A percentile compares a stretch with the other conserved stretches of the same genome.
phyloP scores from a whole-genome alignment of 2,329 filamentous ascomycete species.

The Scortechinia acanthostroma region DNA sequence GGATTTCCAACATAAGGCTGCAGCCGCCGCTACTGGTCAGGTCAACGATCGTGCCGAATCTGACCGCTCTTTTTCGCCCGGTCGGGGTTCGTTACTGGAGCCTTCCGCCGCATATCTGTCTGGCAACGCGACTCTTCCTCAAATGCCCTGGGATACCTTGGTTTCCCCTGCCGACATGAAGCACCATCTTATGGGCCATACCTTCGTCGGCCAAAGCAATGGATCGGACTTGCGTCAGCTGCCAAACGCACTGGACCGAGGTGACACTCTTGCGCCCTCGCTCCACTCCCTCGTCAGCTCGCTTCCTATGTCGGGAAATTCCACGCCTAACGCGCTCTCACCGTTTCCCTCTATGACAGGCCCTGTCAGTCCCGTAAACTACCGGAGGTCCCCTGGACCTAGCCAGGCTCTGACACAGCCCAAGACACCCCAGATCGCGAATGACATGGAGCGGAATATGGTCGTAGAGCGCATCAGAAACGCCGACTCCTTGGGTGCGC shows the following conservation, averaged over 20 bases:
- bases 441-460: slow-evolving; percentile 56
- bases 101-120: background rate
- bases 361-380: slow-evolving; percentile 57
- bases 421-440: slow-evolving; percentile 55
- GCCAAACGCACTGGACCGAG: slow-evolving; percentile 56
- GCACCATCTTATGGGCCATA: background rate
- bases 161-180: background rate
- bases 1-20: slow-evolving; percentile 71
- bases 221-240: background rate
- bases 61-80: background rate
- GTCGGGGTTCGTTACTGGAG: background rate
- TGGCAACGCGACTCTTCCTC: background rate
- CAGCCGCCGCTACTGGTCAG: slow-evolving; percentile 42
- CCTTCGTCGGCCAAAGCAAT: background rate
- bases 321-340: slow-evolving; percentile 61
- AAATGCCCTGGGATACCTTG: slow-evolving; percentile 1
- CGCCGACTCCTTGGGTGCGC: slow-evolving; percentile 68
- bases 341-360: slow-evolving; percentile 63
- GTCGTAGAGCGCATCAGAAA: slow-evolving; percentile 64
- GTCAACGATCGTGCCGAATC: slow-evolving; percentile 10
- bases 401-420: slow-evolving; percentile 46
- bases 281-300: slow-evolving; percentile 51
- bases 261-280: slow-evolving; percentile 42
- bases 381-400: slow-evolving; percentile 54
- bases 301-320: slow-evolving; percentile 52